Conservation (phyloP, 257 asterid species). For the Gentiana straminea region DNA sequence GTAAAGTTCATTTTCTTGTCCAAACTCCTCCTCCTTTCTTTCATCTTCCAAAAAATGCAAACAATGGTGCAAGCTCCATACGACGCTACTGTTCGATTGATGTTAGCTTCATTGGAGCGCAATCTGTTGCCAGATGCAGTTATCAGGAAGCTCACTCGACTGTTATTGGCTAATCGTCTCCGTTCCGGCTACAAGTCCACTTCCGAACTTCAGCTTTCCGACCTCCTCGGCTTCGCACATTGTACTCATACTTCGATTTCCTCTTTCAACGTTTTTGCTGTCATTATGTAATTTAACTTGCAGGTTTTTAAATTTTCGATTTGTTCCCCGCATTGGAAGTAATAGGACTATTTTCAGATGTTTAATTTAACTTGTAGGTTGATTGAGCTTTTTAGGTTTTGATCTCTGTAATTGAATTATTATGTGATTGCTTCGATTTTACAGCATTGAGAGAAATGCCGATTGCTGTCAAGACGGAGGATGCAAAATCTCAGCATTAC, state of each 20-base stretch:
- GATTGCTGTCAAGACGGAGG: constrained; percentile 72
- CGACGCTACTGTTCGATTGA: constrained; percentile 53
- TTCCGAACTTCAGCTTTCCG: constrained; percentile 45
- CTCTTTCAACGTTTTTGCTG: neutral
- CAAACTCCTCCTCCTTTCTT: neutral
- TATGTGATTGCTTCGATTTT: constrained; percentile 13
- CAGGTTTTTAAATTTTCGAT: too few relatives aligned
- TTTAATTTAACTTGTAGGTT: too few relatives aligned
- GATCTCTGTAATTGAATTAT: neutral
- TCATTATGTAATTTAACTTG: neutral
- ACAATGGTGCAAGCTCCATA: constrained; percentile 46
- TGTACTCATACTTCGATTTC: constrained; percentile 19
- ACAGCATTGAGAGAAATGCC: constrained; percentile 86
- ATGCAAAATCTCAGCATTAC: constrained; percentile 72
- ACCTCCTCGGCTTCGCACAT: constrained; percentile 47
- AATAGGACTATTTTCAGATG: too few relatives aligned
- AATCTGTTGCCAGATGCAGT: constrained; percentile 77
- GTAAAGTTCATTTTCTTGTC: neutral
- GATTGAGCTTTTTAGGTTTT: neutral
- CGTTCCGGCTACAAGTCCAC: constrained; percentile 63
- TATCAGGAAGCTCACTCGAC: constrained; percentile 65
- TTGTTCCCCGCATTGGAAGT: too few relatives aligned
- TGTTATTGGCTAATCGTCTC: constrained; percentile 68
- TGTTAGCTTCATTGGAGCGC: constrained; percentile 69
- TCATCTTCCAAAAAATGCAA: constrained; percentile 15